Conservation (phyloP, 768 basidiomycete genomes). For the Zangia roseola region DNA sequence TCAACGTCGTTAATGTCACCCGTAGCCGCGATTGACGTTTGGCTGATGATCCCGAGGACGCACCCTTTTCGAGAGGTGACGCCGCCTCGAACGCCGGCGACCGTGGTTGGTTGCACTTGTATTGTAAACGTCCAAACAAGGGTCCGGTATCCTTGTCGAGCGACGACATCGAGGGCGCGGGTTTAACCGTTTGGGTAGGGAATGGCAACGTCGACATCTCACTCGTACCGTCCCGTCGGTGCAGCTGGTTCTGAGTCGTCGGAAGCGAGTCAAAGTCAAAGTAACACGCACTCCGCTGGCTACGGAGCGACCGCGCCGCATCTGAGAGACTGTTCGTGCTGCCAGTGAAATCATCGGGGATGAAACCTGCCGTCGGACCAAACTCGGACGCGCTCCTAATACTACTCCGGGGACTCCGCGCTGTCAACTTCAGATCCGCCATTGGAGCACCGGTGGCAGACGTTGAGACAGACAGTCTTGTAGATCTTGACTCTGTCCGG, state of each 20-base stretch:
- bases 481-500: conserved; percentile 7
- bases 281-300: conserved; percentile 15
- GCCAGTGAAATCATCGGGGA: conserved; percentile 15
- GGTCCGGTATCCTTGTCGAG: conserved; percentile 4
- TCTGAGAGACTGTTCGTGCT: conserved; percentile 11
- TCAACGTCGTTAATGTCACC: conserved; percentile 12
- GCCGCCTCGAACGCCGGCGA: not conserved
- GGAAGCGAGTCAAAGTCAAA: conserved; percentile 33
- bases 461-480: not conserved
- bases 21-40: not conserved
- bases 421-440: conserved; percentile 1
- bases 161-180: not conserved
- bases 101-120: conserved; percentile 28
- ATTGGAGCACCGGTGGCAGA: not conserved
- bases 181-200: not conserved
- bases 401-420: conserved; percentile 1
- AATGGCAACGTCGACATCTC: not conserved
- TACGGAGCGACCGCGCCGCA: conserved; percentile 7
- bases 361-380: conserved; percentile 29
- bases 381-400: conserved; percentile 5
- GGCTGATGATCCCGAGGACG: not conserved
- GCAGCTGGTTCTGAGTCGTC: not conserved
- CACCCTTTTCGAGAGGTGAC: not conserved
- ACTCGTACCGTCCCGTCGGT: not conserved
- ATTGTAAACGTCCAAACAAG: conserved; percentile 24